Percentiles rank a stretch among this genome's conserved stretches.
phyloP scores from a whole-genome alignment of 805 yeast genomes.

The Kodamaea fukazawae region DNA sequence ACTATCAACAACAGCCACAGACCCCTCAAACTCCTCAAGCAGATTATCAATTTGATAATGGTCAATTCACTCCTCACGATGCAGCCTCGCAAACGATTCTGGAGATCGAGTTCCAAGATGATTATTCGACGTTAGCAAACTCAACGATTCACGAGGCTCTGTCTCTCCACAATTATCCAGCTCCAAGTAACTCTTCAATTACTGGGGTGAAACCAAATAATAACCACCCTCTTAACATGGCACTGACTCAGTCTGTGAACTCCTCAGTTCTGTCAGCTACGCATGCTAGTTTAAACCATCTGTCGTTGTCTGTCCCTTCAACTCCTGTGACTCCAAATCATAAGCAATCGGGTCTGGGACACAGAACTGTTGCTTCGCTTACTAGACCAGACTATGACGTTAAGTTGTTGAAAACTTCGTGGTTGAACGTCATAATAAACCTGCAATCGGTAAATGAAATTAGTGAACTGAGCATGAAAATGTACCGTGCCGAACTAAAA shows the following conservation, averaged over 20 bases:
- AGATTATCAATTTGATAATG: slow-evolving; percentile 2
- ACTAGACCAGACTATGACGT: slow-evolving; percentile 33
- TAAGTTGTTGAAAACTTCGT: slow-evolving; percentile 28
- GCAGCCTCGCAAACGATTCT: neutral
- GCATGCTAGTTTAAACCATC: slow-evolving; percentile 2
- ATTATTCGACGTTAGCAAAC: slow-evolving; percentile 10
- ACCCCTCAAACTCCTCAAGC: too few species aligned
- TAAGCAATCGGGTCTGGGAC: neutral
- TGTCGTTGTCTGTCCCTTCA: too few species aligned
- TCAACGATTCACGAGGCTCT: slow-evolving; percentile 11
- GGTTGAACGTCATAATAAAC: slow-evolving; percentile 39
- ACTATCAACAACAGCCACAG: neutral
- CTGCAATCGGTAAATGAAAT: slow-evolving; percentile 31
- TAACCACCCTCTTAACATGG: slow-evolving; percentile 1
- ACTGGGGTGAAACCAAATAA: neutral
- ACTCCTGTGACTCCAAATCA: slow-evolving; percentile 5
- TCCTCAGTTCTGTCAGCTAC: slow-evolving; percentile 5
- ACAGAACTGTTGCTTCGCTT: slow-evolving; percentile 16
- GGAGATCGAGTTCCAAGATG: slow-evolving; percentile 10
- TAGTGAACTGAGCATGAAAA: slow-evolving; percentile 37
- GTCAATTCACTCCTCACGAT: neutral
- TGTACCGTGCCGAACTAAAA: slow-evolving; percentile 63
- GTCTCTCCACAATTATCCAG: slow-evolving; percentile 2
- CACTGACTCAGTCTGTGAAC: slow-evolving; percentile 6
- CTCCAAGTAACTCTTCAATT: too few species aligned